Evolutionary conservation across 495 filamentous ascomycete genomes (phyloP).

Genomic region (Neurospora sp.): DNA sequence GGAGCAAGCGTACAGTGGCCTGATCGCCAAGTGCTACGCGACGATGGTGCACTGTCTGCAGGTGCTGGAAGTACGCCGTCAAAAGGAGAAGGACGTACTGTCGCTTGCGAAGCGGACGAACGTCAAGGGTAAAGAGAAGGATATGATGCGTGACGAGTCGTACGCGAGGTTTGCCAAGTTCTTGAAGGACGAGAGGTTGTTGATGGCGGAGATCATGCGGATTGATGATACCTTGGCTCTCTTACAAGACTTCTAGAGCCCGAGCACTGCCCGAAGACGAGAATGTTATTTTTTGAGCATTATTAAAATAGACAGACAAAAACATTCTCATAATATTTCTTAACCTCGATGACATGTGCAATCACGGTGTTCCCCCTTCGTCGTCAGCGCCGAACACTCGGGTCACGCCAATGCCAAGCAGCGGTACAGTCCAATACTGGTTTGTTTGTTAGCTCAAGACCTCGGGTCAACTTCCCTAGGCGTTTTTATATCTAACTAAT

Average conservation of each 20-base stretch:
- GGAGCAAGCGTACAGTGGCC: conserved; percentile 50
- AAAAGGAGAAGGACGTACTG: conserved; percentile 55
- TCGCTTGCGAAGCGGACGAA: conserved; percentile 72
- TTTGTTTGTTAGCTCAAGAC: too few relatives aligned
- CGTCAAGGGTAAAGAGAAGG: conserved; percentile 69
- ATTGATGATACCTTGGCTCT: conserved; percentile 78
- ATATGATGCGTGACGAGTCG: conserved; percentile 59
- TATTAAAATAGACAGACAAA: background rate
- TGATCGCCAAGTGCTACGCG: conserved; percentile 74
- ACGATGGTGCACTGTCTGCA: conserved; percentile 80
- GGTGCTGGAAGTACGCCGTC: conserved; percentile 59
- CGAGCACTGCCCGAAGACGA: background rate
- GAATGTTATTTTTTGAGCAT: background rate
- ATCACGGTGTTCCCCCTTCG: background rate
- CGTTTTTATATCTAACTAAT: too few relatives aligned
- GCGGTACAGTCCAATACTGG: background rate
- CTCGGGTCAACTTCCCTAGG: background rate
- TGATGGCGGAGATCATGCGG: conserved; percentile 65
- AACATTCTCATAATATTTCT: background rate
- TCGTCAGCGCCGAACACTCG: background rate
- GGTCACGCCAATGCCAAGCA: background rate
- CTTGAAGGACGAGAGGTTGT: conserved; percentile 58
- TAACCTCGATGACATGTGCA: background rate
- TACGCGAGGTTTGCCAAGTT: conserved; percentile 56
- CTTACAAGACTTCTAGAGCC: conserved; percentile 64